Evolutionary conservation across 2,329 filamentous ascomycete species (phyloP), one percentile per base, ranked within the genome.

Genomic region (Colletotrichum eremochloae): DNA sequence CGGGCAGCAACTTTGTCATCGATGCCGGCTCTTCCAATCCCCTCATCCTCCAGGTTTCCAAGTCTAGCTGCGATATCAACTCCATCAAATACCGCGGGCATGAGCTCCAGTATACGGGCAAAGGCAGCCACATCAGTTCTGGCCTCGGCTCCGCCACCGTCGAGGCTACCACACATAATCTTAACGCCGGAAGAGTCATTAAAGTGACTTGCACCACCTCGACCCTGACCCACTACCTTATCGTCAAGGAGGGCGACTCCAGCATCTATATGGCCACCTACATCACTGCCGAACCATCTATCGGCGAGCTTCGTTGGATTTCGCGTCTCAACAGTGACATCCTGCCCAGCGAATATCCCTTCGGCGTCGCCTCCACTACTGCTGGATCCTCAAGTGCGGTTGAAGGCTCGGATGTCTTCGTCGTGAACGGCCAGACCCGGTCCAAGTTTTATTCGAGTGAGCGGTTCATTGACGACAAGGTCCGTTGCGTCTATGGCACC

Each of bases 401-500:
- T 63, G 91, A 92, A 78, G 90, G 86, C 53, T 86, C 84, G 1
- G 88, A 89, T 70, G 87, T 89, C 68, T 93, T 87, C 76, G 72
- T 90, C 11, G 89, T 93, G 56, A 80, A 84, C 74, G 88, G 89
- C 31, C 83, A 93, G 78, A 93, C 91, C 0, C 87, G 91, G 50
- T 90, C 88, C 80, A 93, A 93, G 79, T 93, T 93, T 83, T 93
- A 91, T 82, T 91, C 89, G 2, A 90, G 88, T 71, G 84, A 91
- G 74, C 86, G 90, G n/a, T 93, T 92, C 80, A 92, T 93, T 77
- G 91, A 93, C 78, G 90, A 92, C 75, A 83, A 88, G 56, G 85
- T 87, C 36, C 90, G 91, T 78, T 93, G 91, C 79, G 88, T 91
- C 48, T 86, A 85, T 71, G 86, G 87, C 31, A 83, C 82, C 71